These are phyloP conservation scores for Penicillium sp. DNA, from an alignment of 2,329 filamentous ascomycete species.

Conservation along the genomic window DNA sequence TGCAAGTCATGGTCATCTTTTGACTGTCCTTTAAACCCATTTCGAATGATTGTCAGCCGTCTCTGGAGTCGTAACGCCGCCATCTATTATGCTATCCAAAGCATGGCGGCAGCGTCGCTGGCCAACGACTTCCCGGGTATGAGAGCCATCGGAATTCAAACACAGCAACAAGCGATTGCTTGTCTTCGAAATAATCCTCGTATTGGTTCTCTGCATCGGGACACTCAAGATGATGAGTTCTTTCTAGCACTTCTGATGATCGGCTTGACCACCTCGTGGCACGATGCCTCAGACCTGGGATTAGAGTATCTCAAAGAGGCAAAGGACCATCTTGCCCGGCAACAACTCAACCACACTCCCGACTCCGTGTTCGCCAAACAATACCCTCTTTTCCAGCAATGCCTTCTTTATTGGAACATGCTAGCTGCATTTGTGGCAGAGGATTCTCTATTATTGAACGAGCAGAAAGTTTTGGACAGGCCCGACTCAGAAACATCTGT, in stretches of 20 bases:
- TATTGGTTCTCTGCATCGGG: slow-evolving; percentile 11
- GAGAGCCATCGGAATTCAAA: slow-evolving; percentile 20
- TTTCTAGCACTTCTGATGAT: slow-evolving; percentile 21
- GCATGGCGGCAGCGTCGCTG: slow-evolving; percentile 22
- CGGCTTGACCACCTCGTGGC: slow-evolving; percentile 20
- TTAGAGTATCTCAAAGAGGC: slow-evolving; percentile 20
- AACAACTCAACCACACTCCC: slow-evolving; percentile 13
- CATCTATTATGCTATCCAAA: slow-evolving; percentile 23
- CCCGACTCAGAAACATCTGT: slow-evolving; percentile 15
- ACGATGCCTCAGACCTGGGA: slow-evolving; percentile 18
- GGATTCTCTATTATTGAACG: slow-evolving; percentile 16
- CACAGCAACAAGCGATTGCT: slow-evolving; percentile 22
- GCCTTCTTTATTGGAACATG: slow-evolving; percentile 21
- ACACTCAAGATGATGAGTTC: slow-evolving; percentile 19
- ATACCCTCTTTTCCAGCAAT: slow-evolving; percentile 21
- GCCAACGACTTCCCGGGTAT: slow-evolving; percentile 22
- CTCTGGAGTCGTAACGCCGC: slow-evolving; percentile 22
- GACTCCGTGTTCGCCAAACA: slow-evolving; percentile 18
- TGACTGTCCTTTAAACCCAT: slow-evolving; percentile 21
- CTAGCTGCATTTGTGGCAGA: slow-evolving; percentile 21
- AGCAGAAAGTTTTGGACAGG: slow-evolving; percentile 12
- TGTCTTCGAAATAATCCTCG: slow-evolving; percentile 17
- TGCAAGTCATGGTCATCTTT: slow-evolving; percentile 24
- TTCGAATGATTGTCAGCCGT: slow-evolving; percentile 17
- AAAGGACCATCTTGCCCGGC: slow-evolving; percentile 18